phyloP scores from a whole-genome alignment of 257 asterid species.

The Rhazya stricta region DNA sequence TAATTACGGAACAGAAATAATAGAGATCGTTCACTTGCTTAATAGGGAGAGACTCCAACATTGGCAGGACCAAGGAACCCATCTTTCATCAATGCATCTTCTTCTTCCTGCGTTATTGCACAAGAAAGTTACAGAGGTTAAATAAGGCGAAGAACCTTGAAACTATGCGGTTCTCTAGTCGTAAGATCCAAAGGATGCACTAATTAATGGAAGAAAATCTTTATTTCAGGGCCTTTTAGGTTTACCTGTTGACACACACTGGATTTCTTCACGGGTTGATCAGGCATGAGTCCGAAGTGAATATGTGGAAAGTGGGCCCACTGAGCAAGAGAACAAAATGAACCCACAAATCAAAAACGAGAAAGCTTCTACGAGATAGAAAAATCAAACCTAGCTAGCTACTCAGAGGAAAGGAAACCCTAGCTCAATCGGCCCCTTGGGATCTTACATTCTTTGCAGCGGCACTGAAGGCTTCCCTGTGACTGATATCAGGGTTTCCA shows the following conservation, averaged over 20 bases:
- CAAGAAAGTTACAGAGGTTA: neutral
- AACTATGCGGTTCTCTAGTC: neutral
- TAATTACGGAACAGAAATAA: neutral
- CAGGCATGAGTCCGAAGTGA: conserved; percentile 99
- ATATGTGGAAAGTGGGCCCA: conserved; percentile 99
- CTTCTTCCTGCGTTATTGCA: conserved; percentile 61
- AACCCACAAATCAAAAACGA: conserved; percentile 15
- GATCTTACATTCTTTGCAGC: conserved; percentile 98
- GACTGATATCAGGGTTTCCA: conserved; percentile 98
- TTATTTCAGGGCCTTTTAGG: conserved; percentile 35
- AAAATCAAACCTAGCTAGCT: neutral
- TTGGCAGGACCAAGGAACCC: conserved; percentile 82
- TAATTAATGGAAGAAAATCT: conserved; percentile 5
- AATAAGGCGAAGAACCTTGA: too few relatives aligned
- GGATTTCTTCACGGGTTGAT: conserved; percentile 98
- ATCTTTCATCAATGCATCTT: conserved; percentile 83
- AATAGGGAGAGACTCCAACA: conserved; percentile 82
- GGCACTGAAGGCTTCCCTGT: conserved; percentile 99
- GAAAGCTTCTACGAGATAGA: neutral
- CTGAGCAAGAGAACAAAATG: conserved; percentile 39
- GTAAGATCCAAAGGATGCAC: conserved; percentile 7
- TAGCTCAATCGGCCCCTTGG: conserved; percentile 11
- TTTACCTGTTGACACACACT: conserved; percentile 89
- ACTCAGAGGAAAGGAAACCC: conserved; percentile 9
- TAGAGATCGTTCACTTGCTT: conserved; percentile 14